A percentile compares a stretch with the other conserved stretches of the same genome.
Conservation (phyloP, 768 basidiomycete genomes). For the Boletales sp. region DNA sequence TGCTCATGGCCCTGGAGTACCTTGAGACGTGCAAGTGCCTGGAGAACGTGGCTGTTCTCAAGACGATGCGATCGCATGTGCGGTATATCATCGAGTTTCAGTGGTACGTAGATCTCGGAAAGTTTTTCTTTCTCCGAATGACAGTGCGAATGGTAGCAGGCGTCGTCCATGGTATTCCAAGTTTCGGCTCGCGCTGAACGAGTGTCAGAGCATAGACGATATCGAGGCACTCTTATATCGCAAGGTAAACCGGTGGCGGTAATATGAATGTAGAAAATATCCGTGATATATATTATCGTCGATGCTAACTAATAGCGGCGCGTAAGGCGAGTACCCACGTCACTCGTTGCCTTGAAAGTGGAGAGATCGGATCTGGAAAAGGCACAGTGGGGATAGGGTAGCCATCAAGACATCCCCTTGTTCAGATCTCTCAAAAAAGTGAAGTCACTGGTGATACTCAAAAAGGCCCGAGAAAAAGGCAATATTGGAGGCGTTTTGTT, state of each 20-base stretch:
- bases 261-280: conserved; percentile 21
- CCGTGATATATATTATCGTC: not conserved
- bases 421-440: too few species aligned
- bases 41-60: conserved; percentile 45
- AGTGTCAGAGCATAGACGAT: conserved; percentile 42
- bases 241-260: conserved; percentile 51
- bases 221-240: conserved; percentile 42
- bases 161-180: conserved; percentile 55
- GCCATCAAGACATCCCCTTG: not conserved
- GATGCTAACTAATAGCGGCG: not conserved
- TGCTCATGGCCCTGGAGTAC: conserved; percentile 67
- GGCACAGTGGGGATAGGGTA: not conserved
- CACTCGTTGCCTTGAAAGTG: not conserved
- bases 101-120: conserved; percentile 43
- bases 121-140: too few species aligned
- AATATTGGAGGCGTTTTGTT: too few species aligned
- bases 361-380: not conserved
- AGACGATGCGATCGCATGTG: conserved; percentile 59
- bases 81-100: conserved; percentile 66
- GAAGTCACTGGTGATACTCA: too few species aligned
- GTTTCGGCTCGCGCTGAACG: conserved; percentile 46
- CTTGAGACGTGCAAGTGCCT: conserved; percentile 55
- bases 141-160: conserved; percentile 20
- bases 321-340: not conserved
- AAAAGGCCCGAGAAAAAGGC: too few species aligned